phyloP scores from a whole-genome alignment of 441 rosid genomes.

The Eutrema salsugineum region DNA sequence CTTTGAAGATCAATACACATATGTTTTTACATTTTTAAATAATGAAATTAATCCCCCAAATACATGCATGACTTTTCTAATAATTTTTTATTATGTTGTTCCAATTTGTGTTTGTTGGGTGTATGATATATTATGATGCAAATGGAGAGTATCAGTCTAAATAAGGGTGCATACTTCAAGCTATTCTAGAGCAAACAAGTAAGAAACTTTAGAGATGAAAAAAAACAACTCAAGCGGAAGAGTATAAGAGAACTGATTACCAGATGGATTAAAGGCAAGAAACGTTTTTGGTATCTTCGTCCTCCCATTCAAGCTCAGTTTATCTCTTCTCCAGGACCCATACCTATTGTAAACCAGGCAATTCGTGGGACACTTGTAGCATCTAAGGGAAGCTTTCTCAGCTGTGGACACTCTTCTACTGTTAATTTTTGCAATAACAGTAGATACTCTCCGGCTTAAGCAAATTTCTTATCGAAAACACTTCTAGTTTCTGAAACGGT shows the following conservation, averaged over 20 bases:
- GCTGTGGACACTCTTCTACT: background rate
- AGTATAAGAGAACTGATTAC: background rate
- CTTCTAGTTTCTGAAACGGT: conserved; percentile 26
- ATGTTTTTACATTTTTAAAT: no score
- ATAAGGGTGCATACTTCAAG: no score
- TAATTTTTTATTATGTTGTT: no score
- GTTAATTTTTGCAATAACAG: fast-evolving
- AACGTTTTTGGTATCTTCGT: background rate
- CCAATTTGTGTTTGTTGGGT: no score
- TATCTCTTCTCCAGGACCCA: background rate
- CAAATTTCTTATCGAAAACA: fast-evolving
- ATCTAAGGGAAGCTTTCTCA: conserved; percentile 21
- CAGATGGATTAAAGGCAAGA: background rate
- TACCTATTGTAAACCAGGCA: background rate
- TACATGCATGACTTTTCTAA: no score
- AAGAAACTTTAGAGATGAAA: no score
- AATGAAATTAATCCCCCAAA: no score
- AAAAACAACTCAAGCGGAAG: no score
- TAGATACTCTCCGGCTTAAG: conserved; percentile 7
- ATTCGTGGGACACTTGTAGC: background rate
- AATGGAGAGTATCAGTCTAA: no score
- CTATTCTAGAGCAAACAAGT: no score
- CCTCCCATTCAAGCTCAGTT: background rate
- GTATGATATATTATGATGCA: no score
- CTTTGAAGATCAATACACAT: no score